These are phyloP conservation scores for Trypanosoma lewisi DNA, from an alignment of 208 protist genomes.

Conservation along the genomic window DNA sequence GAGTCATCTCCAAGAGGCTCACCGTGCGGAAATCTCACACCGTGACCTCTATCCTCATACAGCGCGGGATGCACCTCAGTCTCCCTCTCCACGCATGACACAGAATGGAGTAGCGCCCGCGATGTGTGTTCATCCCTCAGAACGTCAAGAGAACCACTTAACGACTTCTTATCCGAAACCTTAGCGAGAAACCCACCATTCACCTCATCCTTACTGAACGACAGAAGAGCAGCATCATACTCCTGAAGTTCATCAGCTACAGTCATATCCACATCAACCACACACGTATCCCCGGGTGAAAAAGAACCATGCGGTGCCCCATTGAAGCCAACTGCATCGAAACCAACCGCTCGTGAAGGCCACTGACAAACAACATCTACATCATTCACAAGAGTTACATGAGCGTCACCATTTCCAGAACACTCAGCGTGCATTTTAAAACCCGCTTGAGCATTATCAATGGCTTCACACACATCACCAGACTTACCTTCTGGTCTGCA, in stretches of 20 bases:
- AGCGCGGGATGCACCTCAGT: background rate
- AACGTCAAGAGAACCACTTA: no score
- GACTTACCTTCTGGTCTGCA: background rate
- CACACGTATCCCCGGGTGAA: no score
- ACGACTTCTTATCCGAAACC: no score
- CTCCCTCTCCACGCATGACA: background rate
- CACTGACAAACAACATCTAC: background rate
- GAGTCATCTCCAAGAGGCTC: background rate
- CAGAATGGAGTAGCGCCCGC: no score
- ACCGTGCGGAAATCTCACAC: background rate
- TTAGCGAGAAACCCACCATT: no score
- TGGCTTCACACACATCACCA: background rate
- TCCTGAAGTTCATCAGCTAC: no score
- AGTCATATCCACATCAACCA: no score
- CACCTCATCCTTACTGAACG: no score
- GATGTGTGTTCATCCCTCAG: no score
- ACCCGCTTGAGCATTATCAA: background rate
- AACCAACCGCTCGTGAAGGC: background rate
- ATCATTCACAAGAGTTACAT: background rate
- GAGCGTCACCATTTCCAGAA: background rate
- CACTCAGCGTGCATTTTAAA: no score
- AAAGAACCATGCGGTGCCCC: background rate
- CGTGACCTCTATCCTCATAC: background rate
- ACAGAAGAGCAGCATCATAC: no score
- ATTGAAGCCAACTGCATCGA: background rate